A percentile compares a stretch with the other conserved stretches of the same genome.
phyloP scores from a whole-genome alignment of 129 eudicot genomes.

The Artemisia argyi region DNA sequence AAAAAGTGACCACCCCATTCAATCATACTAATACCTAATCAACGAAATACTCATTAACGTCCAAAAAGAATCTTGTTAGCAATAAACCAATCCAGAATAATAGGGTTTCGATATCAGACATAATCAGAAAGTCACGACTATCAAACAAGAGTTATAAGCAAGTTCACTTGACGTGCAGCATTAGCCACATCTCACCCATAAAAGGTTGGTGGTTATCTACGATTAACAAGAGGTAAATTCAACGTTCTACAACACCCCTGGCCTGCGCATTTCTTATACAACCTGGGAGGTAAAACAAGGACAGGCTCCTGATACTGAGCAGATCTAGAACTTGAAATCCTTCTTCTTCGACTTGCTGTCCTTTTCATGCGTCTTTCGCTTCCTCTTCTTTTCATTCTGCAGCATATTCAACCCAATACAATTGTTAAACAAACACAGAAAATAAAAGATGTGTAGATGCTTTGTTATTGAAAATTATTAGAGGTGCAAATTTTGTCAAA shows the following conservation, averaged over 20 bases:
- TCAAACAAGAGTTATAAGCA: no score
- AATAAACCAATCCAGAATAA: no score
- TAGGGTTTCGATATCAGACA: no score
- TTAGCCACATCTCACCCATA: no score
- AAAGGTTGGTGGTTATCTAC: no score
- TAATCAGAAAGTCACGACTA: no score
- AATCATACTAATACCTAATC: no score
- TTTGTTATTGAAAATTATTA: neutral
- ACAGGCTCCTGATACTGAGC: neutral
- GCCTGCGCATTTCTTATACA: neutral
- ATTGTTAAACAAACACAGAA: neutral
- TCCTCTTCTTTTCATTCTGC: conserved; percentile 90
- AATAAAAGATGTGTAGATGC: neutral
- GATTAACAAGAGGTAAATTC: no score
- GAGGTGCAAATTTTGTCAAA: neutral
- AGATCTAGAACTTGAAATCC: conserved; percentile 72
- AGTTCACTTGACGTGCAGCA: no score
- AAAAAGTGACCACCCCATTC: no score
- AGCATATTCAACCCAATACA: neutral
- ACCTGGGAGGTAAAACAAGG: neutral
- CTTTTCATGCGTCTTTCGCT: conserved; percentile 80
- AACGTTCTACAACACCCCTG: neutral
- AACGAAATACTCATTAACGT: no score
- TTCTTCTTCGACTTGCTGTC: conserved; percentile 85
- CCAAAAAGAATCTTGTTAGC: no score